phyloP scores from a whole-genome alignment of 495 filamentous ascomycete genomes.

The Aspergillus sclerotiicarbonarius region DNA sequence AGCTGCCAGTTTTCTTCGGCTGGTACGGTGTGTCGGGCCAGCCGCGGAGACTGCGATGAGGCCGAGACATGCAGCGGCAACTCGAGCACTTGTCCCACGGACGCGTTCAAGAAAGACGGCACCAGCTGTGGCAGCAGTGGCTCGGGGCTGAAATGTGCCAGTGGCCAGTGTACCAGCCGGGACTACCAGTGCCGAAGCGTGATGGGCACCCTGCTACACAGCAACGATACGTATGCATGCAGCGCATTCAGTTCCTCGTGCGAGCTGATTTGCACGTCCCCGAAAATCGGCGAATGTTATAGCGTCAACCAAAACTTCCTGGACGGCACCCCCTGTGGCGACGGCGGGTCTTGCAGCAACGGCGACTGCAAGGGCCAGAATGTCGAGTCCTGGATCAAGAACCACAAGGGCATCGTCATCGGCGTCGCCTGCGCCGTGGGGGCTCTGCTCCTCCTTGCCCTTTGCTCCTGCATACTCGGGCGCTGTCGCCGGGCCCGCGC shows the following conservation, averaged over 20 bases:
- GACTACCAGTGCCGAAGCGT: conserved; percentile 85
- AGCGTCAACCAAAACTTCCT: conserved; percentile 89
- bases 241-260: conserved; percentile 60
- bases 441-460: conserved; percentile 59
- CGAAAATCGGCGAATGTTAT: conserved; percentile 66
- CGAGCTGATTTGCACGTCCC: conserved; percentile 70
- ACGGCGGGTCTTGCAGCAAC: conserved; percentile 75
- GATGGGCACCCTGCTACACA: conserved; percentile 73
- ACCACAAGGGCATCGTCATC: conserved; percentile 74
- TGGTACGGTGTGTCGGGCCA: conserved; percentile 72
- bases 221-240: conserved; percentile 82
- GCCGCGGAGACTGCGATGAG: conserved; percentile 77
- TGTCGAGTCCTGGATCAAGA: conserved; percentile 62
- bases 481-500: conserved; percentile 49
- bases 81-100: conserved; percentile 68
- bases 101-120: conserved; percentile 70
- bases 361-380: conserved; percentile 69
- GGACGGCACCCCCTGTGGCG: conserved; percentile 84
- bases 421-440: conserved; percentile 69
- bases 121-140: conserved; percentile 58
- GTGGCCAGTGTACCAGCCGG: conserved; percentile 91
- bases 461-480: conserved; percentile 58
- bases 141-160: conserved; percentile 71
- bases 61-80: conserved; percentile 78
- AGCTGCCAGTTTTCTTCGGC: conserved; percentile 69